Percentiles rank a stretch among this genome's conserved stretches.
phyloP scores from a whole-genome alignment of 345 rosid species.

The Ceriops decandra region DNA sequence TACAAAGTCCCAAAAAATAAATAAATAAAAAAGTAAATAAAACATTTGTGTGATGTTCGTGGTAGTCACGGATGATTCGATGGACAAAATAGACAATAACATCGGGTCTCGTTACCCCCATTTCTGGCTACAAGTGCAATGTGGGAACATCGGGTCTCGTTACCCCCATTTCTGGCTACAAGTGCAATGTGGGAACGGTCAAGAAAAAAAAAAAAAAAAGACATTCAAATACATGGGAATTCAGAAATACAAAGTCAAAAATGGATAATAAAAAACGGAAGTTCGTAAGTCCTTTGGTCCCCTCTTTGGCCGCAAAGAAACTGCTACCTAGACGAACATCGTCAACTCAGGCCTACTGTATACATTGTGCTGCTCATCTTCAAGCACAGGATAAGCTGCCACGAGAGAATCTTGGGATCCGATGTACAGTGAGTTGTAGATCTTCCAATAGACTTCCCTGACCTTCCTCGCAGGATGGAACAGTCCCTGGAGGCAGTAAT shows the following conservation, averaged over 20 bases:
- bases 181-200: constrained; percentile 8
- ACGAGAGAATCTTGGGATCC: constrained; percentile 94
- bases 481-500: constrained; percentile 95
- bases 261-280: too few relatives aligned
- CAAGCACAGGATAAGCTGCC: constrained; percentile 82
- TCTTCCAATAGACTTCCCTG: constrained; percentile 99
- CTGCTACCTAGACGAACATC: constrained; percentile 52
- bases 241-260: too few relatives aligned
- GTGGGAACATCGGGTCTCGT: too few relatives aligned
- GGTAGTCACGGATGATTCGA: constrained; percentile 84
- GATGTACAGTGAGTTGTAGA: constrained; percentile 88
- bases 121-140: constrained; percentile 84
- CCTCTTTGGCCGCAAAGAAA: neutral
- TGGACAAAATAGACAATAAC: constrained; percentile 81
- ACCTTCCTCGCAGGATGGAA: constrained; percentile 99
- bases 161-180: too few relatives aligned
- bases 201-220: neutral
- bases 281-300: neutral
- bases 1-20: too few relatives aligned
- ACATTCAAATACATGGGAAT: too few relatives aligned
- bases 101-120: constrained; percentile 87
- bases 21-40: too few relatives aligned
- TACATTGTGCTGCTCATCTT: constrained; percentile 69
- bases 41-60: constrained; percentile 42
- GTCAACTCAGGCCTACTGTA: constrained; percentile 90